Base-by-base conservation (phyloP, 495 filamentous ascomycete genomes). In the Penicillium malachiteum region DNA sequence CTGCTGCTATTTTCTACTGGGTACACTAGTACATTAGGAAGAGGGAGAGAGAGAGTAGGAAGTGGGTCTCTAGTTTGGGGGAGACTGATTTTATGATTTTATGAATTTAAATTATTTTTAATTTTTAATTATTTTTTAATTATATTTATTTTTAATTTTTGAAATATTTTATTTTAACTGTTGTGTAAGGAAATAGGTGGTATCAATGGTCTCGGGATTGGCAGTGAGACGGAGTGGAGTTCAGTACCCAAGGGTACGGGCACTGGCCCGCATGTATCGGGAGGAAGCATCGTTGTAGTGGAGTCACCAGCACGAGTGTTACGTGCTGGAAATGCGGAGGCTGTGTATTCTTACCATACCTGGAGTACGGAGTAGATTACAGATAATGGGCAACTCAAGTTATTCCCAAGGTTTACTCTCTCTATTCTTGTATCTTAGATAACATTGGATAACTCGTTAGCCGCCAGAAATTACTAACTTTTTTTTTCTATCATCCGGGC, bases 1-100 rank as follows among this genome's bases (percentile, higher is more conserved):
- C 73, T 76, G 68, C 73, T 60, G 46, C 57, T 56, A 58, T 68
- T 70, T 68, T 65, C 65, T 71, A 71, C 66, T 16, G 67, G 56
- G 64, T 61, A 46, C 62, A 63, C 59, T 65, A 62, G 64, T 61
- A 26, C 49, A 34, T 13, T 52, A 38, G 10, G 14, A n/a, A n/a
- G n/a, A n/a, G n/a, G 43, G 17, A 13, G 14, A 46, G 26, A 33
- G 7, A 46, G 21, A 12, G 26, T 21, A 33, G 67, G 33, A 64
- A 60, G 68, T 75, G 71, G 46, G 64, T 74, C 64, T 58, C 63
- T 66, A 63, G 65, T 58, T 66, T 65, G 40, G 13, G 7, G 35
- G 67, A 60, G 57, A 62, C 64, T 63, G 58, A 62, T 67, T 62
- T 38, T 18, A 43, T 13, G 37, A 34, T 32, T 16, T 44, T 37